Conservation (phyloP, 306 rosid species). For the Malus sieversii region DNA sequence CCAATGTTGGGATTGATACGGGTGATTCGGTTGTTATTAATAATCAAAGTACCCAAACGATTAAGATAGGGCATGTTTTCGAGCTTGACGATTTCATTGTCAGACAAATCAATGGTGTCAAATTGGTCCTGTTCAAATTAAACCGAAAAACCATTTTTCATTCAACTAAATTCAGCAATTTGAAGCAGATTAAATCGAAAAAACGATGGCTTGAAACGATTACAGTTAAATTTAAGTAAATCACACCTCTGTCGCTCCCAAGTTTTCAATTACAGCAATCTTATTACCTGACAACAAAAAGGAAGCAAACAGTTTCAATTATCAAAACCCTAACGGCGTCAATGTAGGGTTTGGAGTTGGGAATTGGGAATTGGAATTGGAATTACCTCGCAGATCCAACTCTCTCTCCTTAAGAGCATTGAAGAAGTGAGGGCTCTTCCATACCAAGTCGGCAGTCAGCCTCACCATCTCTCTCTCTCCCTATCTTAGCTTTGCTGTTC, state of each 20-base stretch:
- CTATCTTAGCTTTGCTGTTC: background rate
- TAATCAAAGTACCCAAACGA: conserved; percentile 80
- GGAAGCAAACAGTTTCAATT: background rate
- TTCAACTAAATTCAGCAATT: background rate
- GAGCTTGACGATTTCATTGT: conserved; percentile 90
- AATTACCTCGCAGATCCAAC: conserved; percentile 79
- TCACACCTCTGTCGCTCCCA: conserved; percentile 92
- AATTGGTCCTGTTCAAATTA: conserved; percentile 72
- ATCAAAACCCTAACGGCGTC: background rate
- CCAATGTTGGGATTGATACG: conserved; percentile 82
- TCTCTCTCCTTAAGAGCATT: conserved; percentile 84
- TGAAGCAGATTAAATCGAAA: background rate
- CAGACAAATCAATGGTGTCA: conserved; percentile 86
- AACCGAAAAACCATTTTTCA: background rate
- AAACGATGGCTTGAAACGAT: background rate
- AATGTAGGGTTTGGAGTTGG: background rate
- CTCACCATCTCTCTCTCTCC: conserved; percentile 53
- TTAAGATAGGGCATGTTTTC: conserved; percentile 81
- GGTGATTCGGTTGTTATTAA: conserved; percentile 83
- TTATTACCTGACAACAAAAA: conserved; percentile 56
- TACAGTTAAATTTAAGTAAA: background rate
- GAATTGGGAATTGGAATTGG: background rate
- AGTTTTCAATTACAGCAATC: conserved; percentile 78
- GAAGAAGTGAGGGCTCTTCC: conserved; percentile 98
- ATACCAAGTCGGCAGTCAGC: conserved; percentile 75